Evolutionary conservation across 1,139 yeast species (phyloP).

Genomic region (Meyerozyma sp.): DNA sequence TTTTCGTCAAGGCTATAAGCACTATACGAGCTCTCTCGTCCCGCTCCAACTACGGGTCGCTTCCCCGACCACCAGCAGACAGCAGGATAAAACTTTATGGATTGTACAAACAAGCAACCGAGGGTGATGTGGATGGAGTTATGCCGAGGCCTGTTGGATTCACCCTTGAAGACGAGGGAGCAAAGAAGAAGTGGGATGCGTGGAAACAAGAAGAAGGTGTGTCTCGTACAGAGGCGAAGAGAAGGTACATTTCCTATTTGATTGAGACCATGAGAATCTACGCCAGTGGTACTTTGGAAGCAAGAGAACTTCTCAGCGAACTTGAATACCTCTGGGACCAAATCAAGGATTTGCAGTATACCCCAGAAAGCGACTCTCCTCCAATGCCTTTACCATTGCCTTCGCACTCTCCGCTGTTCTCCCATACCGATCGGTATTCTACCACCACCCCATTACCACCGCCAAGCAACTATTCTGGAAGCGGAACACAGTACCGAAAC

Average conservation of each 20-base stretch:
- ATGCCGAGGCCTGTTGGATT: constrained; percentile 63
- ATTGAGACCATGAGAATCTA: constrained; percentile 70
- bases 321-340: constrained; percentile 74
- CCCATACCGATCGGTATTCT: constrained; percentile 35
- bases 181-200: constrained; percentile 77
- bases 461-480: constrained; percentile 17
- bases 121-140: constrained; percentile 70
- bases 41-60: constrained; percentile 60
- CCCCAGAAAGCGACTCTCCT: constrained; percentile 25
- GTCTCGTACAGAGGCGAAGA: constrained; percentile 68
- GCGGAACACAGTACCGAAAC: constrained; percentile 24
- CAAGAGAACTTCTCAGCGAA: constrained; percentile 60
- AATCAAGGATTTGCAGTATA: constrained; percentile 48
- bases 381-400: constrained; percentile 22
- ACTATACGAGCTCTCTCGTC: constrained; percentile 72
- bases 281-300: constrained; percentile 65
- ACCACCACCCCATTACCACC: constrained; percentile 31
- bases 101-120: constrained; percentile 82
- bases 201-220: constrained; percentile 77
- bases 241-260: constrained; percentile 59
- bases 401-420: constrained; percentile 34
- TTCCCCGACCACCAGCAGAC: constrained; percentile 79
- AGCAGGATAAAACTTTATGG: constrained; percentile 70
- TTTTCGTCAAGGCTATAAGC: constrained; percentile 74
- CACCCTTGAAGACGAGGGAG: constrained; percentile 59